Percentiles rank a stretch among this genome's conserved stretches.
Conservation (phyloP, 1,284 basidiomycete genomes). For the Testicularia cyperi region DNA sequence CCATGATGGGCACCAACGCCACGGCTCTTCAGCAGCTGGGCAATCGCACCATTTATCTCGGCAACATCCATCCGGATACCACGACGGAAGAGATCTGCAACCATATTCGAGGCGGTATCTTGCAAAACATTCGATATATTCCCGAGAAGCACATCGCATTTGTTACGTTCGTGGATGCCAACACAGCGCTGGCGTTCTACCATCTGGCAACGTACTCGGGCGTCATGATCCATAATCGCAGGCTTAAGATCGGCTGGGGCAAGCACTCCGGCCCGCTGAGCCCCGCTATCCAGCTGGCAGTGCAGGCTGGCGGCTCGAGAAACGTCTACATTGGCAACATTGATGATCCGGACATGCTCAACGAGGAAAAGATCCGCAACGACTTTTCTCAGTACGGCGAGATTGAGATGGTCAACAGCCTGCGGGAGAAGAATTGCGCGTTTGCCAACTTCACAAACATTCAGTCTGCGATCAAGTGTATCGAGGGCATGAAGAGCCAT, state of each 20-base stretch:
- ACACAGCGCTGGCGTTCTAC: constrained; percentile 57
- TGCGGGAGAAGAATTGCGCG: constrained; percentile 58
- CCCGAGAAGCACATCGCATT: constrained; percentile 59
- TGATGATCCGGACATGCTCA: constrained; percentile 49
- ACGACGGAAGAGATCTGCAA: constrained; percentile 60
- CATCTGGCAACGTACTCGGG: constrained; percentile 55
- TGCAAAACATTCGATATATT: constrained; percentile 57
- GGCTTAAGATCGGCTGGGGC: constrained; percentile 59
- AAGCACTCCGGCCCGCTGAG: constrained; percentile 57
- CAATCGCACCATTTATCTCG: constrained; percentile 58
- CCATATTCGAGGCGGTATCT: constrained; percentile 58
- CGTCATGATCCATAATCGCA: constrained; percentile 57
- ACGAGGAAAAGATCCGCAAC: constrained; percentile 52
- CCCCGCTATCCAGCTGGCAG: constrained; percentile 57
- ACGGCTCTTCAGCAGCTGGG: constrained; percentile 52
- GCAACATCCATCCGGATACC: constrained; percentile 58
- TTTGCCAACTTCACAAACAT: constrained; percentile 60
- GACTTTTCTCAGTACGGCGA: constrained; percentile 58
- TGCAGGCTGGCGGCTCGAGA: constrained; percentile 57
- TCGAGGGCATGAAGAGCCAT: constrained; percentile 58
- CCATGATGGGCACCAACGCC: constrained; percentile 37
- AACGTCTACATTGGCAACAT: constrained; percentile 60
- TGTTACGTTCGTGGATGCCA: constrained; percentile 57
- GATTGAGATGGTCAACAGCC: constrained; percentile 57
- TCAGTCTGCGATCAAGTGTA: constrained; percentile 59